phyloP scores from a whole-genome alignment of 257 asterid species.

The Ligustrum vulgare region DNA sequence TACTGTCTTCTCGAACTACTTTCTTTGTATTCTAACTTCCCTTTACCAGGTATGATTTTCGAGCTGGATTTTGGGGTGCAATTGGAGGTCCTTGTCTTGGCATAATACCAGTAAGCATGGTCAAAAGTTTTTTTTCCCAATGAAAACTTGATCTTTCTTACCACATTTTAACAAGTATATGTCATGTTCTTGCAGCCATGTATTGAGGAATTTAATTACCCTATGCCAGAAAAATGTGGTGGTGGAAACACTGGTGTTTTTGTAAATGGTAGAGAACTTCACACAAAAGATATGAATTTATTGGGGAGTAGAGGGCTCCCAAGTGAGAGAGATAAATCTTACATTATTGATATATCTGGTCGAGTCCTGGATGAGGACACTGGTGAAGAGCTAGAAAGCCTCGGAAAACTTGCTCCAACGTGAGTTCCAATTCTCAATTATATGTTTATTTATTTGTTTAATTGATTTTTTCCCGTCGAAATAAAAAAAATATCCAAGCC shows the following conservation, averaged over 20 bases:
- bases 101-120: conserved; percentile 79
- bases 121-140: background rate
- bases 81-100: conserved; percentile 92
- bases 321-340: conserved; percentile 53
- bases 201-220: conserved; percentile 79
- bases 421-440: conserved; percentile 36
- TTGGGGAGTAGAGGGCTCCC: conserved; percentile 77
- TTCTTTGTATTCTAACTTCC: conserved; percentile 7
- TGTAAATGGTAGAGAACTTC: conserved; percentile 87
- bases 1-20: too few relatives aligned
- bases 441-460: background rate
- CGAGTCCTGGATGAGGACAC: conserved; percentile 74
- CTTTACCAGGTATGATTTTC: conserved; percentile 75
- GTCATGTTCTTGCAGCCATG: conserved; percentile 75
- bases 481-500: background rate
- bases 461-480: background rate
- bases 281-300: conserved; percentile 68
- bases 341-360: conserved; percentile 87
- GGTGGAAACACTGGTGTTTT: conserved; percentile 72
- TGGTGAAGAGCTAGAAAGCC: conserved; percentile 82
- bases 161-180: conserved; percentile 2
- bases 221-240: conserved; percentile 69
- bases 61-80: conserved; percentile 99
- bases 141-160: background rate
- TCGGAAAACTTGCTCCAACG: conserved; percentile 99